These are phyloP conservation scores for Gnomoniopsis sp. DNA, from an alignment of 2,329 filamentous ascomycete genomes.

Conservation along the genomic window DNA sequence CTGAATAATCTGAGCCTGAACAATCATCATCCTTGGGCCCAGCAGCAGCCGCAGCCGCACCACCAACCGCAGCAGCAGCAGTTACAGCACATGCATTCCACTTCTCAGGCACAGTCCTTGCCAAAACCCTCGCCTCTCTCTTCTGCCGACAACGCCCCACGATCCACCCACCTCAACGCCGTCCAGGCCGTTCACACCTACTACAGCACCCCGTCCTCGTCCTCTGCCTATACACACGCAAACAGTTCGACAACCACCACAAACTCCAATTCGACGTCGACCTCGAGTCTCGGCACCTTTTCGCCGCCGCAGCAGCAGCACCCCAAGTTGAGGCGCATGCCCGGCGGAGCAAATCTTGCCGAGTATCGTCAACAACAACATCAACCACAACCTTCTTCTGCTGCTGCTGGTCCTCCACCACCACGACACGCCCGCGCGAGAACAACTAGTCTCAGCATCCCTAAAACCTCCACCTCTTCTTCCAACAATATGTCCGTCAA, in stretches of 20 bases:
- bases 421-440: constrained; percentile 42
- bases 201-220: constrained; percentile 1
- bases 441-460: constrained; percentile 55
- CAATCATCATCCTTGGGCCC: not conserved
- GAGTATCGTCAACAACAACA: constrained; percentile 39
- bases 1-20: not conserved
- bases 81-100: not conserved
- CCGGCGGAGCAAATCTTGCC: constrained; percentile 35
- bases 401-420: not conserved
- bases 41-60: not conserved
- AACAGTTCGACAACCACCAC: not conserved
- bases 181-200: constrained; percentile 17
- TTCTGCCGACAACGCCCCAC: constrained; percentile 15
- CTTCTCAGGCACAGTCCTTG: not conserved
- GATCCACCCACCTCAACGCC: constrained; percentile 17
- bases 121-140: constrained; percentile 17
- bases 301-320: constrained; percentile 4
- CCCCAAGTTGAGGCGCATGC: constrained; percentile 20
- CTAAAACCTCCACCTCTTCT: constrained; percentile 15
- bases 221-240: constrained; percentile 11
- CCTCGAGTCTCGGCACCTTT: constrained; percentile 4
- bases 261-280: not conserved
- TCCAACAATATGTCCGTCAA: not conserved
- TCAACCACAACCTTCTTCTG: not conserved
- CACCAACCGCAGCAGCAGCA: not conserved